Evolutionary conservation across 2,329 filamentous ascomycete genomes (phyloP).

Genomic region (Acrodontium crateriforme): DNA sequence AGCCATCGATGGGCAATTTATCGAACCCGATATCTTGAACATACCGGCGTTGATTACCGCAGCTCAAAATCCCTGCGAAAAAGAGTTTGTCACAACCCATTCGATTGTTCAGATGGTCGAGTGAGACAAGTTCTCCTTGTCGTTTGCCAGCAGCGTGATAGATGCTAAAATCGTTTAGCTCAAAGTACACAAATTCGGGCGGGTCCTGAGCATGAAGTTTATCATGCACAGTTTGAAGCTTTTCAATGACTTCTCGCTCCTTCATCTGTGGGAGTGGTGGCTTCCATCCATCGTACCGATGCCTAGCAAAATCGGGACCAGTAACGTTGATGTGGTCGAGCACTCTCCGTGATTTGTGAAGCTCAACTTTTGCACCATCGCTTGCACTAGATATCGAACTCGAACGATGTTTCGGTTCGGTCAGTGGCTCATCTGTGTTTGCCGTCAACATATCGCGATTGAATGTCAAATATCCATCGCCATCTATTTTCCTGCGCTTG

Average conservation of each 20-base stretch:
- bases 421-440: no score
- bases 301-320: no score
- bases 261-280: background rate
- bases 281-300: constrained; percentile 4
- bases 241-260: constrained; percentile 1
- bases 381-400: no score
- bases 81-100: constrained; percentile 29
- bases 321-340: no score
- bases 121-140: constrained; percentile 33
- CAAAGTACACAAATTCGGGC: constrained; percentile 5
- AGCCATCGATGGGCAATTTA: constrained; percentile 36
- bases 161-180: constrained; percentile 10
- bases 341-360: no score
- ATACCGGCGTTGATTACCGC: constrained; percentile 18
- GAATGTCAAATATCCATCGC: no score
- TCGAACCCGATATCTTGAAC: constrained; percentile 21
- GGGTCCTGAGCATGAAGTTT: background rate
- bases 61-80: constrained; percentile 47
- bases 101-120: constrained; percentile 38
- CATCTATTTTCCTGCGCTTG: no score
- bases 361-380: no score
- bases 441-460: no score
- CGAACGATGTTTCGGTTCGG: no score
- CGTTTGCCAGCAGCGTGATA: constrained; percentile 6
- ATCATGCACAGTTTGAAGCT: background rate